Percentiles rank a stretch among this genome's conserved stretches.
Conservation (phyloP, 352 stramenopile species). For the Aphanomyces cochlioides region DNA sequence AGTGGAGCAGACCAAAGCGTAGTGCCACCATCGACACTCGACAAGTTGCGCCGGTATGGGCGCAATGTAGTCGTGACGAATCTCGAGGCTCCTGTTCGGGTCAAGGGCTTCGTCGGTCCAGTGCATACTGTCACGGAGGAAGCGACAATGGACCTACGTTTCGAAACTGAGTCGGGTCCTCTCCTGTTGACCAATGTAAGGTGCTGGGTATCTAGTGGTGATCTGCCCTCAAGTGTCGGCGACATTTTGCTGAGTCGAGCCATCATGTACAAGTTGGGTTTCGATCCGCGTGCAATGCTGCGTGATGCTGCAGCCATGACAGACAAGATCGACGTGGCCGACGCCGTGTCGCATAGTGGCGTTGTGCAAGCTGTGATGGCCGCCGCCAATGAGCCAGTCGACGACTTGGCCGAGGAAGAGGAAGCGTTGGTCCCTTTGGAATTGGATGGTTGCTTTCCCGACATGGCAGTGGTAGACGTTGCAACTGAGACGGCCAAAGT, state of each 20-base stretch:
- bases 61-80: too few relatives aligned
- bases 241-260: slow-evolving; percentile 20
- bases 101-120: slow-evolving; percentile 5
- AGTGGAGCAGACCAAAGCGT: too few relatives aligned
- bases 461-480: background rate
- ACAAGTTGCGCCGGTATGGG: too few relatives aligned
- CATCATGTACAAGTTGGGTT: slow-evolving; percentile 25
- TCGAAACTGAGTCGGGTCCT: background rate
- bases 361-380: slow-evolving; percentile 16
- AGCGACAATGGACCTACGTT: slow-evolving; percentile 7
- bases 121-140: background rate
- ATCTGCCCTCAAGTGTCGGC: background rate
- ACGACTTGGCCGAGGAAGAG: slow-evolving; percentile 12
- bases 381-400: background rate
- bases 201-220: slow-evolving; percentile 11
- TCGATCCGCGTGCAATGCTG: background rate
- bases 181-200: slow-evolving; percentile 4
- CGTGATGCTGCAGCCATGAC: background rate
- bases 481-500: background rate
- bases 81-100: background rate
- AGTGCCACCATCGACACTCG: too few relatives aligned
- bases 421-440: slow-evolving; percentile 1
- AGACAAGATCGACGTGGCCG: slow-evolving; percentile 1
- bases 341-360: background rate
- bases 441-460: slow-evolving; percentile 1